Base-by-base conservation (phyloP, 768 basidiomycete genomes). In the Pleurotus citrinopileatus region DNA sequence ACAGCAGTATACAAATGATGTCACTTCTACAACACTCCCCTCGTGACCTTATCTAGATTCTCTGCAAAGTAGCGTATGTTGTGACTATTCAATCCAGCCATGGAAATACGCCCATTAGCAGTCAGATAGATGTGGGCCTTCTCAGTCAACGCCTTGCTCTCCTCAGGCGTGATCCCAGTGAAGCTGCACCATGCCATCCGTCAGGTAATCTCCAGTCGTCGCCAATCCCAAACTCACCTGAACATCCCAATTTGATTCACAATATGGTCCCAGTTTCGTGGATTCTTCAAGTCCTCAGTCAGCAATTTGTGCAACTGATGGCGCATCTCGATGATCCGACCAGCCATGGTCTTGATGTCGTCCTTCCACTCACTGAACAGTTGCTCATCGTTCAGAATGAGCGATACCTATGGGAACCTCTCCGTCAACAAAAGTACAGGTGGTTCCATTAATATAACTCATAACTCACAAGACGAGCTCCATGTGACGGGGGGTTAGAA, bases 211-310 rank as follows among this genome's bases (percentile, higher is more conserved):
- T 32, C 51, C 43, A 36, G 10, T 10, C 56, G 27, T 37, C 40
- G n/a, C 38, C 36, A 23, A 53, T 52, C 27, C 22, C 3, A 42
- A 26, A 63, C 77, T 56, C 67, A 93, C 85, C 90, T 93, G 79
- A 95, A 97, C 95, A 96, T 97, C 54, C 95, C 96, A 70, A 98
- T 98, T 77, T 98, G 97, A 50, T 84, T 82, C 61, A 88, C 75
- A 63, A 99, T 96, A 71, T 98, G 96, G n/a, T 87, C 83, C 97
- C 97, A 99, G 64, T 83, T 84, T 4, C 94, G 93, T 3, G 94
- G 94, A 47, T 92, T 95, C 64, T 89, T 80, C 59, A 93, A 70
- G 67, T 89, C 86, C 58, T 91, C 78, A 17, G 81, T 88, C 65
- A 97, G 69, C 62, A 90, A 66, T 52, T 79, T 72, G 76, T 83